Evolutionary conservation across 202 grass and related monocot species (phyloP).

Genomic region (Hordeum pubiflorum): DNA sequence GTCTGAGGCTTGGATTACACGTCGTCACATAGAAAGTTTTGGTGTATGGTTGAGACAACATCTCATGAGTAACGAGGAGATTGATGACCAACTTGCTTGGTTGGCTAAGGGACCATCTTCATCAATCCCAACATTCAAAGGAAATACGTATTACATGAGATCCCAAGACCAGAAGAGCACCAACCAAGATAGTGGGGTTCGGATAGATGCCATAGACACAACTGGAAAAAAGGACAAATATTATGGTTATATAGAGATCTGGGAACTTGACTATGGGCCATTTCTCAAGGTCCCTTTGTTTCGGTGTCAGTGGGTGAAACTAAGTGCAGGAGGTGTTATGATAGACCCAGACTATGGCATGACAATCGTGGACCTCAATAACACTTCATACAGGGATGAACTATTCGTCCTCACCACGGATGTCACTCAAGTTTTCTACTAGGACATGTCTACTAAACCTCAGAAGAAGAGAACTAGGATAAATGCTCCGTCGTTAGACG

Average conservation of each 20-base stretch:
- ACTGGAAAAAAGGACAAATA: not conserved
- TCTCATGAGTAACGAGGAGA: not conserved
- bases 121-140: not conserved
- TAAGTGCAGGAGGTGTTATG: not conserved
- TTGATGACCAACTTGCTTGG: not conserved
- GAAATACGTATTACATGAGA: not conserved
- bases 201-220: not conserved
- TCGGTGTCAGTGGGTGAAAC: conserved; percentile 2
- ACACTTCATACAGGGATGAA: not conserved
- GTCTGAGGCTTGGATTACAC: not conserved
- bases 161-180: not conserved
- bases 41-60: not conserved
- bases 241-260: not conserved
- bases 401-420: not conserved
- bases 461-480: too few relatives aligned
- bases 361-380: not conserved
- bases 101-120: not conserved
- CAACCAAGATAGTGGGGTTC: not conserved
- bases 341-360: not conserved
- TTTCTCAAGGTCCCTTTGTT: not conserved
- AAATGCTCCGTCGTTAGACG: too few relatives aligned
- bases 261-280: not conserved
- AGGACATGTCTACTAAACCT: not conserved
- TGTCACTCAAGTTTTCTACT: not conserved
- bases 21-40: not conserved